phyloP scores from a whole-genome alignment of 1,284 basidiomycete genomes.

The Ustilago esculenta region DNA sequence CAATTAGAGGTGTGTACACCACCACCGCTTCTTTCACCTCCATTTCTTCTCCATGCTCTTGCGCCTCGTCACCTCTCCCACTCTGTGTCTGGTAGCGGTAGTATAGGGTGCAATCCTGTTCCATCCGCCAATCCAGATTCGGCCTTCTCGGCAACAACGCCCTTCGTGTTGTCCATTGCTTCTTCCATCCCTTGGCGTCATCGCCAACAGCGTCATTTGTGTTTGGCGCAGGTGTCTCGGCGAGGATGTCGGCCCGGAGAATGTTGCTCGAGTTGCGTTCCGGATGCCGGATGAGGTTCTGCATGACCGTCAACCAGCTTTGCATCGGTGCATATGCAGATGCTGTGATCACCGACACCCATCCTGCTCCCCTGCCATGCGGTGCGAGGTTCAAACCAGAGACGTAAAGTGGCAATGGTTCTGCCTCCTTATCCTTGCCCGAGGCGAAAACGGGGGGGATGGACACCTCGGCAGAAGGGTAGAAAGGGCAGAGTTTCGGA shows the following conservation, averaged over 20 bases:
- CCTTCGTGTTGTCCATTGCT: conserved; percentile 33
- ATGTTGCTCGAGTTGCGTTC: conserved; percentile 62
- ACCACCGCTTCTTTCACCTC: conserved; percentile 34
- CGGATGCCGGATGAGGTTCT: conserved; percentile 55
- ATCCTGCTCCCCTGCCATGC: background rate
- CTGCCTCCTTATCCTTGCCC: background rate
- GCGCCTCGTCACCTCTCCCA: background rate
- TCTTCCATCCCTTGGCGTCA: conserved; percentile 20
- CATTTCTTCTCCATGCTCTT: conserved; percentile 1
- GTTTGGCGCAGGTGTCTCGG: too few relatives aligned
- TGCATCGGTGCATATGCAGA: conserved; percentile 41
- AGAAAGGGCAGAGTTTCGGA: conserved; percentile 28
- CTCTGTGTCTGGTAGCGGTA: conserved; percentile 8
- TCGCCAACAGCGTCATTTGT: too few relatives aligned
- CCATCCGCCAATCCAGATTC: conserved; percentile 41
- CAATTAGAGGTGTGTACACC: conserved; percentile 39
- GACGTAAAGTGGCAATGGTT: conserved; percentile 3
- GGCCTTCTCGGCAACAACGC: conserved; percentile 42
- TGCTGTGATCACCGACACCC: conserved; percentile 37
- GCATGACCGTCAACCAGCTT: conserved; percentile 53
- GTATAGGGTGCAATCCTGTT: conserved; percentile 45
- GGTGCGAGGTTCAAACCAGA: conserved; percentile 1
- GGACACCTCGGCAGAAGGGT: conserved; percentile 19
- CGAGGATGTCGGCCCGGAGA: conserved; percentile 56
- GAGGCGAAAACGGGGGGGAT: background rate